Percentiles rank a stretch among this genome's conserved stretches.
Conservation (phyloP, 305 asterid genomes). For the Withania somnifera region DNA sequence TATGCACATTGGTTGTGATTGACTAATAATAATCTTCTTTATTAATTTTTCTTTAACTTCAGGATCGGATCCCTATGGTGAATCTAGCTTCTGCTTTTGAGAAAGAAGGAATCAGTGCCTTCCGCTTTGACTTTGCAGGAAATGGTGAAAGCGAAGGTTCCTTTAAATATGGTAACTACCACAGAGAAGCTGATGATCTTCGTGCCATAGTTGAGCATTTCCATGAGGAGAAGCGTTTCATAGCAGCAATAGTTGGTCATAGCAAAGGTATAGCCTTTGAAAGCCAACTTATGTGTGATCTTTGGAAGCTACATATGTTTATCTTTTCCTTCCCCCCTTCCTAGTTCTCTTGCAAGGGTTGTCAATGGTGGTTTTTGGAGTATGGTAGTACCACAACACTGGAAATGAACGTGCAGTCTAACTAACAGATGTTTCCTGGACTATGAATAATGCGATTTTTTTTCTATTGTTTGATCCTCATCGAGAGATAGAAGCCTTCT, state of each 20-base stretch:
- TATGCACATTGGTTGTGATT: background rate
- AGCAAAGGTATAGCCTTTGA: constrained; percentile 55
- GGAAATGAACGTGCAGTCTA: background rate
- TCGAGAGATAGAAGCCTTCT: background rate
- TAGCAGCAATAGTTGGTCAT: constrained; percentile 66
- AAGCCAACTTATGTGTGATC: background rate
- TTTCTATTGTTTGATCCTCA: background rate
- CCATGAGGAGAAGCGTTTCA: constrained; percentile 26
- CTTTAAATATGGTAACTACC: constrained; percentile 76
- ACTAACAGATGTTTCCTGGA: background rate
- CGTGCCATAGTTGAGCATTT: constrained; percentile 61
- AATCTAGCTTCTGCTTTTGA: constrained; percentile 57
- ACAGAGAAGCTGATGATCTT: constrained; percentile 77
- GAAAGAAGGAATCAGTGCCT: constrained; percentile 59
- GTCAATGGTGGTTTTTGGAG: background rate
- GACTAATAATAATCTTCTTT: background rate
- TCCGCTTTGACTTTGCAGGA: constrained; percentile 94
- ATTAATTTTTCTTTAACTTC: background rate
- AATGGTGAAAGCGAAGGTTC: constrained; percentile 91
- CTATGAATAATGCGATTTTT: background rate
- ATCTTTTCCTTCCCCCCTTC: background rate
- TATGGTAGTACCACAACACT: background rate
- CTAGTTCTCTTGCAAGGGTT: background rate
- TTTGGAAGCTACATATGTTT: background rate
- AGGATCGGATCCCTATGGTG: constrained; percentile 93